Evolutionary conservation across 106 monocot species (phyloP), one percentile per base, ranked within the genome.

Genomic region (Dendrobium catenatum): DNA sequence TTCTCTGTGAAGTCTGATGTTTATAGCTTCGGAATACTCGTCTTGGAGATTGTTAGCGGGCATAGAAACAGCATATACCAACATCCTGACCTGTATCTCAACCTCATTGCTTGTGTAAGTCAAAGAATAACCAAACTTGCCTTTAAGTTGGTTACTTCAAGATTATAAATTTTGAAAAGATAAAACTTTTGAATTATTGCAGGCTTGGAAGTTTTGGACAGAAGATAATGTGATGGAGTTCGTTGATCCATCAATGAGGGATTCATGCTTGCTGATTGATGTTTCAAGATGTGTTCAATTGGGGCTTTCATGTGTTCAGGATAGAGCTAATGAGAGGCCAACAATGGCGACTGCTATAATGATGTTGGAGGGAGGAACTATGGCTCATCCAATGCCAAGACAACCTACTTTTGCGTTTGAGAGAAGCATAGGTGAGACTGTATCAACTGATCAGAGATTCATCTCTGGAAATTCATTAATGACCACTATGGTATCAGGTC

Each of bases 151-250:
- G 18, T 6, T 61, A 61, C 8, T 22, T 37, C 3, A 11, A 6
- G 9, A 11, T 37, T 33, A 16, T n/a, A 33, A 33, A 15, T 33
- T 19, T 13, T 7, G 13, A 15, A 3, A 31, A 31, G 16, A 16
- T 7, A 29, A 70, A 68, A 26, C 2, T 70, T 4, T 40, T 11
- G 3, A 16, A 37, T 70, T 15, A 24, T 33, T 70, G 5, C n/a
- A 83, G 83, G 84, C 84, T 46, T 84, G 84, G 84, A 79, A 61
- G 61, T 61, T 79, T 31, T 84, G 79, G 79, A 72, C 40, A 22
- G 84, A 84, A 27, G 61, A 75, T 0, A 58, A 58, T 20, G 44
- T 66, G 46, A 79, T 79, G 64, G 84, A 84, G 31, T 75, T 84
- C 15, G 37, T 84, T 4, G 84, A 84, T 79, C 79, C 79, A 44